Base-by-base conservation (phyloP, 768 basidiomycete genomes). In the Gymnopilus dilepis region DNA sequence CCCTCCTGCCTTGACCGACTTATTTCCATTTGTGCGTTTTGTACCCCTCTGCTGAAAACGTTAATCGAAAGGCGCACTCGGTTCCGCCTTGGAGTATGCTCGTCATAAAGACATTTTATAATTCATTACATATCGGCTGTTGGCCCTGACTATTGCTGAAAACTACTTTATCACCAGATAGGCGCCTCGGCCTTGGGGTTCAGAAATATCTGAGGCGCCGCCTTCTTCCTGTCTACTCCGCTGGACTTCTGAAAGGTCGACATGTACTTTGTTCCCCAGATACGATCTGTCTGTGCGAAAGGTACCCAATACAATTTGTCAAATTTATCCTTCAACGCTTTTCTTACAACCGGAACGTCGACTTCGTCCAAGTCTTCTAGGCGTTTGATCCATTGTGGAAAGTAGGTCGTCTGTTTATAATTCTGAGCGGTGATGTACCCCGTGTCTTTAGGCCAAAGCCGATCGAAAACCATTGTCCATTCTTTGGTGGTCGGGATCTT, bases 221-320 rank as follows among this genome's bases (percentile, higher is more conserved):
- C 9, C 5, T 45, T 17, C 4, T 13, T 7, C 26, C 12, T 2
- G 26, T 1, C 2, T 12, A 41, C 40, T 6, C 15, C 22, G 22
- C 11, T 24, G 9, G 43, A 12, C 24, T 45, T 45, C 4, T 1
- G 22, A 17, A 45, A 45, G 22, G 22, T 4, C 2, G 21, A 8
- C 22, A 24, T 45, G 21, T 5, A 45, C 8, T 51, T 56, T 4
- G 58, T 59, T n/a, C 38, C 47, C 62, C 62, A 64, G n/a, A 64
- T 47, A 15, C 62, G 58, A 51, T 64, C 62, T 13, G 28, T 38
- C 15, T 64, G 52, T n/a, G 47, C 30, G 7, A 59, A 47, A 4
- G 62, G 62, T 6, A 64, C 28, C 62, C 62, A 64, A 11, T 41
- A 21, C 8, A 64, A 30, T 6, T 40, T 28, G 28, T 40, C 6